phyloP scores from a whole-genome alignment of 2,329 filamentous ascomycete genomes.

The Tolypocladium ovalisporum region DNA sequence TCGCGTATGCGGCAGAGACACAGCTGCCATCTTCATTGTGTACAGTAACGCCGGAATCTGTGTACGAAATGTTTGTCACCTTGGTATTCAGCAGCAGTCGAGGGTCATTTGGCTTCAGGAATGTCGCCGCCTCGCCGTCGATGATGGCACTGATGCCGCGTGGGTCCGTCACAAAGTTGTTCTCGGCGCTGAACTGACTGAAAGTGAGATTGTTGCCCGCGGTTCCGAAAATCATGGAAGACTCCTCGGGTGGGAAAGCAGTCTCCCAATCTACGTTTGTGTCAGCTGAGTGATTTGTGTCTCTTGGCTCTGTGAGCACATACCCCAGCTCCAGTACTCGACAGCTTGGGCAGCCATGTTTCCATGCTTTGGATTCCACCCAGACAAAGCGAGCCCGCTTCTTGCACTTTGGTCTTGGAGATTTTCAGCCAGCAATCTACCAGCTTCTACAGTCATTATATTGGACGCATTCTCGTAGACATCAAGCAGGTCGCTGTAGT shows the following conservation, averaged over 20 bases:
- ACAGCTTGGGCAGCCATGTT: conserved; percentile 46
- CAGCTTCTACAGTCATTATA: conserved; percentile 38
- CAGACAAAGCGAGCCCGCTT: conserved; percentile 45
- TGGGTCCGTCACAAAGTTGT: conserved; percentile 50
- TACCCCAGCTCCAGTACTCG: conserved; percentile 44
- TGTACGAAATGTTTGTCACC: conserved; percentile 44
- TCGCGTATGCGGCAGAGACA: conserved; percentile 48
- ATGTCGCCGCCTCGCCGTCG: conserved; percentile 43
- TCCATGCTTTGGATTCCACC: conserved; percentile 46
- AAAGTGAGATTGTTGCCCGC: conserved; percentile 50
- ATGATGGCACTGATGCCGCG: conserved; percentile 51
- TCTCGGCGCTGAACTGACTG: conserved; percentile 49
- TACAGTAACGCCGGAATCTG: conserved; percentile 39
- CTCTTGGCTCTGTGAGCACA: neutral
- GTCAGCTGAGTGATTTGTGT: neutral
- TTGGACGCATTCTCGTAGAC: conserved; percentile 36
- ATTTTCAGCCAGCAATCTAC: conserved; percentile 45
- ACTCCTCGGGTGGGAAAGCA: conserved; percentile 42
- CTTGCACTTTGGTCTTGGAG: conserved; percentile 51
- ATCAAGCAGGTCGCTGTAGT: conserved; percentile 40
- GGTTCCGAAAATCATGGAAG: conserved; percentile 42
- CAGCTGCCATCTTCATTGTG: conserved; percentile 42
- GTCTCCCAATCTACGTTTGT: conserved; percentile 41
- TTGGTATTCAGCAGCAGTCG: conserved; percentile 47
- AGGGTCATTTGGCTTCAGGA: conserved; percentile 42